Evolutionary conservation across 805 yeast genomes (phyloP).

Genomic region (Tetrapisispora arboricola): DNA sequence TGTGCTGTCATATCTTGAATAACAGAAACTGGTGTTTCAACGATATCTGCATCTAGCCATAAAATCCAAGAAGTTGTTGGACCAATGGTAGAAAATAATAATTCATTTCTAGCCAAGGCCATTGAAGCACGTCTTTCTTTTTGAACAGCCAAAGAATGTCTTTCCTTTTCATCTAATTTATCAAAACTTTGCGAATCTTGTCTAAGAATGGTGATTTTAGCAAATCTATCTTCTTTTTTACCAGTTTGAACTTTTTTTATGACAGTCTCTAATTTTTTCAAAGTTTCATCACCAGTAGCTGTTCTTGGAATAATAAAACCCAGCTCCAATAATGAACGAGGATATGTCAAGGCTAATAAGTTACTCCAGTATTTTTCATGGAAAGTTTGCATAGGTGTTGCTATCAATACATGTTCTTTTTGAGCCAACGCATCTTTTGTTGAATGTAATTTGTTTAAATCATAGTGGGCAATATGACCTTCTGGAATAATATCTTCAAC

Average conservation of each 20-base stretch:
- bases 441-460: slow-evolving; percentile 68
- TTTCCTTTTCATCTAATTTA: slow-evolving; percentile 70
- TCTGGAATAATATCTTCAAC: slow-evolving; percentile 50
- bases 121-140: slow-evolving; percentile 80
- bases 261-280: slow-evolving; percentile 61
- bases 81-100: slow-evolving; percentile 77
- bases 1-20: slow-evolving; percentile 82
- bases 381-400: slow-evolving; percentile 86
- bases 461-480: slow-evolving; percentile 73
- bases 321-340: slow-evolving; percentile 72
- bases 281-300: slow-evolving; percentile 69
- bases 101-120: slow-evolving; percentile 91
- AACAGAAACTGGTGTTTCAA: slow-evolving; percentile 75
- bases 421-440: slow-evolving; percentile 63
- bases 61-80: slow-evolving; percentile 91
- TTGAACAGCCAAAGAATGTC: slow-evolving; percentile 82
- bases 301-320: slow-evolving; percentile 89
- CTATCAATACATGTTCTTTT: slow-evolving; percentile 71
- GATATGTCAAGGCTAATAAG: slow-evolving; percentile 62
- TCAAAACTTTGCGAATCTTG: slow-evolving; percentile 77
- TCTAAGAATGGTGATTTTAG: slow-evolving; percentile 77
- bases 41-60: slow-evolving; percentile 93
- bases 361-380: slow-evolving; percentile 84
- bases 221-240: slow-evolving; percentile 55
- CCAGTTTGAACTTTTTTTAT: slow-evolving; percentile 62